Evolutionary conservation across 495 filamentous ascomycete species (phyloP), one percentile per base, ranked within the genome.

Genomic region (Penicillium maclennaniae): DNA sequence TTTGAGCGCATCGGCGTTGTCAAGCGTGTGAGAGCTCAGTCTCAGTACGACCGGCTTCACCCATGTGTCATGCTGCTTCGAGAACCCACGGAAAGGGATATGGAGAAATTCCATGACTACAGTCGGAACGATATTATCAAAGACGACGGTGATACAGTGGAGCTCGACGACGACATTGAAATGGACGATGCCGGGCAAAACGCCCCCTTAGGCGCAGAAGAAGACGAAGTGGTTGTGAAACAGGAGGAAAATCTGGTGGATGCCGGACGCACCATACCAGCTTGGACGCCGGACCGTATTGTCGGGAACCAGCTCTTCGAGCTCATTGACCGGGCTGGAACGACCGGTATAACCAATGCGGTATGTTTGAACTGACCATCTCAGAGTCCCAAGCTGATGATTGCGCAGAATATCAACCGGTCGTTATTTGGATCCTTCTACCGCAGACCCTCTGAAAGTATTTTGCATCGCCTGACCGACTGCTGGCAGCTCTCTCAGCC

Each of bases 31-130:
- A 81, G 75, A 47, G 91, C 87, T 1, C 72, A 75, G 20, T 74
- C 77, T 3, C 72, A 78, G 44, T 73, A 75, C 51, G 55, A 72
- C 6, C 61, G 60, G 37, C 69, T 72, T 20, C 72, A 78, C 49
- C 69, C 75, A 15, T 92, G 89, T 54, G 73, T 95, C 31, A 85
- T 86, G 66, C 86, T 89, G 34, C 53, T 92, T 19, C 80, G 89
- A 17, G 86, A 89, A n/a, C 87, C 87, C 14, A 82, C 78, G 6
- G 68, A 79, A 14, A 77, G 79, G 10, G 89, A 95, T 57, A 74
- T 83, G 66, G 73, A 80, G 17, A 72, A 76, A 50, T 82, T 86
- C 46, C 69, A 76, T 56, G 79, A 71, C 26, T 69, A 63, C 25
- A 69, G 63, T 39, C 54, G 50, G 20, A 61, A 56, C 9, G 44